Conservation (phyloP, 177 flowering plant species). For the Tripterygium wilfordii region DNA sequence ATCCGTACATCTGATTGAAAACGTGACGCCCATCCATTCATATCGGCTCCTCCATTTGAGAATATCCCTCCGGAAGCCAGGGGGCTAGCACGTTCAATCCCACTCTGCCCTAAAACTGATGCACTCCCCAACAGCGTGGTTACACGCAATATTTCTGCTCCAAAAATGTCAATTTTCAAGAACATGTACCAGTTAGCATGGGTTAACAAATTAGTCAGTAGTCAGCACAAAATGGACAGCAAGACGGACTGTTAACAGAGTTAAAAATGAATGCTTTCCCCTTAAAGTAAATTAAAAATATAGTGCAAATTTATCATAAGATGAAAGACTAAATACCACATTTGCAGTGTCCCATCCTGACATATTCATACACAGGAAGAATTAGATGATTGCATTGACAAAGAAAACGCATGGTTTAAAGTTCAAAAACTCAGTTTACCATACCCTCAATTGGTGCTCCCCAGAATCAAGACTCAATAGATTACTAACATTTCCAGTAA, state of each 20-base stretch:
- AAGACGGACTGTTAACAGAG: too few species aligned
- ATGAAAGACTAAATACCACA: background rate
- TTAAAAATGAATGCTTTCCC: too few species aligned
- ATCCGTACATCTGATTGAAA: constrained; percentile 99
- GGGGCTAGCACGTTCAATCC: constrained; percentile 97
- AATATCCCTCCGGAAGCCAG: constrained; percentile 90
- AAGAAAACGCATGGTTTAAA: too few species aligned
- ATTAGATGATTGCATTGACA: too few species aligned
- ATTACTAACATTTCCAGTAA: too few species aligned
- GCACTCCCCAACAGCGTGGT: constrained; percentile 95
- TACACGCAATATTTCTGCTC: constrained; percentile 99
- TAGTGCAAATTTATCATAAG: background rate
- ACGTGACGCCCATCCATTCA: constrained; percentile 89
- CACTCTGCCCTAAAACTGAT: constrained; percentile 88
- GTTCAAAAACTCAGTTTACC: too few species aligned
- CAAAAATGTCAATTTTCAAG: constrained; percentile 97
- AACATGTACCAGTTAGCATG: constrained; percentile 93
- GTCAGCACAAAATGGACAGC: constrained; percentile 55
- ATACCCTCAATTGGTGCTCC: too few species aligned
- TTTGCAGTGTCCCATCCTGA: background rate
- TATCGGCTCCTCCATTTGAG: constrained; percentile 92
- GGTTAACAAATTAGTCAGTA: constrained; percentile 62
- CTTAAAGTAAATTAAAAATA: too few species aligned
- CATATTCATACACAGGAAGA: background rate
- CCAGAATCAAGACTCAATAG: too few species aligned